Evolutionary conservation across 148 eudicot genomes (phyloP).

Genomic region (Euryodendron excelsum): DNA sequence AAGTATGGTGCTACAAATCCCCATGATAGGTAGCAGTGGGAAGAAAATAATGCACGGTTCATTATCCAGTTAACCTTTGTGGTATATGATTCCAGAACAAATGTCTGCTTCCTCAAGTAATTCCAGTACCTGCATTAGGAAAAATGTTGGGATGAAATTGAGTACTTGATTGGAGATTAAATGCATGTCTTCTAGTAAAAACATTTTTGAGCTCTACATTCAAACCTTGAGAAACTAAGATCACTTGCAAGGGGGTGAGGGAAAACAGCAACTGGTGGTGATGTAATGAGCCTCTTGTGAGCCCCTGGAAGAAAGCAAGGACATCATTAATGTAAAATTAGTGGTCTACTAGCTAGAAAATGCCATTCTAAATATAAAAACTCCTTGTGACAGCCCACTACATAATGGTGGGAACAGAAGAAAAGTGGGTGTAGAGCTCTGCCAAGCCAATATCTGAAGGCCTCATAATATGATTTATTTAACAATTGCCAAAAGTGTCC

Average conservation of each 20-base stretch:
- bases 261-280: constrained; percentile 97
- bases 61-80: constrained; percentile 80
- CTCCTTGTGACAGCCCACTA: background rate
- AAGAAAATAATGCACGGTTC: constrained; percentile 88
- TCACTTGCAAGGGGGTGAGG: constrained; percentile 98
- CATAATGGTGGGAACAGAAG: background rate
- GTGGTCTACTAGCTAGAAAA: background rate
- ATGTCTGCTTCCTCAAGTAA: constrained; percentile 97
- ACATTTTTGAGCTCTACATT: background rate
- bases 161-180: background rate
- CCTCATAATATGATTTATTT: background rate
- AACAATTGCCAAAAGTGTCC: background rate
- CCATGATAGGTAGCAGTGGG: constrained; percentile 96
- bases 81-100: constrained; percentile 89
- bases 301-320: constrained; percentile 57
- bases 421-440: background rate
- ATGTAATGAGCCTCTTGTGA: constrained; percentile 80
- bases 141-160: background rate
- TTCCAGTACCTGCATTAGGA: constrained; percentile 80
- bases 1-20: constrained; percentile 89
- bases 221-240: constrained; percentile 86
- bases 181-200: background rate
- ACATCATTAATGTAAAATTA: constrained; percentile 10
- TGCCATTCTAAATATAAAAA: background rate
- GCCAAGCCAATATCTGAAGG: background rate